Percentiles rank a stretch among this genome's conserved stretches.
Evolutionary conservation across 805 yeast genomes (phyloP).

Genomic region (Priceomyces castillae): DNA sequence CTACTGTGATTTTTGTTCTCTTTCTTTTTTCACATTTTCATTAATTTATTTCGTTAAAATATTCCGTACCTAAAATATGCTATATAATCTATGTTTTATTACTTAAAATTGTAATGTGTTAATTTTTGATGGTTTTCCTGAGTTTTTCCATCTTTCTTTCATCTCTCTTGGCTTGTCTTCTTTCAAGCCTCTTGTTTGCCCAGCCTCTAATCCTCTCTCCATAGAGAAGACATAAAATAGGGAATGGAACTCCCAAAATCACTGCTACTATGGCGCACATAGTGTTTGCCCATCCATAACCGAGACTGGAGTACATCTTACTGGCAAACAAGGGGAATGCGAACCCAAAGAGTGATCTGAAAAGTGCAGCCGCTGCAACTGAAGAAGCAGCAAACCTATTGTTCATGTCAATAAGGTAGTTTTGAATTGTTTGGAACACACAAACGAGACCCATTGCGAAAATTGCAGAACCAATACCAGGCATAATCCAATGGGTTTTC

Average conservation of each 20-base stretch:
- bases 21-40: too few species aligned
- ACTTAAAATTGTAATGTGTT: not conserved
- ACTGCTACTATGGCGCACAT: slow-evolving; percentile 35
- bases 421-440: slow-evolving; percentile 37
- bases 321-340: slow-evolving; percentile 37
- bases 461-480: slow-evolving; percentile 34
- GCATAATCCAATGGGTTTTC: slow-evolving; percentile 38
- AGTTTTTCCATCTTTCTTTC: slow-evolving; percentile 17
- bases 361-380: slow-evolving; percentile 42
- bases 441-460: slow-evolving; percentile 37
- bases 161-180: slow-evolving; percentile 22
- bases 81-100: not conserved
- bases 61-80: not conserved
- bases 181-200: slow-evolving; percentile 29
- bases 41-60: too few species aligned
- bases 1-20: too few species aligned
- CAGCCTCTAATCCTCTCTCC: slow-evolving; percentile 36
- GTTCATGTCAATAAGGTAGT: slow-evolving; percentile 40
- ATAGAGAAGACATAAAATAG: slow-evolving; percentile 31
- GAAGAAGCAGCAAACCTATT: slow-evolving; percentile 35
- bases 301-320: slow-evolving; percentile 31
- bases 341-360: slow-evolving; percentile 38
- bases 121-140: not conserved
- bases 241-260: slow-evolving; percentile 38
- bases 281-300: slow-evolving; percentile 43